Evolutionary conservation across 352 stramenopile genomes (phyloP).

Genomic region (Aphanomyces stellatus): DNA sequence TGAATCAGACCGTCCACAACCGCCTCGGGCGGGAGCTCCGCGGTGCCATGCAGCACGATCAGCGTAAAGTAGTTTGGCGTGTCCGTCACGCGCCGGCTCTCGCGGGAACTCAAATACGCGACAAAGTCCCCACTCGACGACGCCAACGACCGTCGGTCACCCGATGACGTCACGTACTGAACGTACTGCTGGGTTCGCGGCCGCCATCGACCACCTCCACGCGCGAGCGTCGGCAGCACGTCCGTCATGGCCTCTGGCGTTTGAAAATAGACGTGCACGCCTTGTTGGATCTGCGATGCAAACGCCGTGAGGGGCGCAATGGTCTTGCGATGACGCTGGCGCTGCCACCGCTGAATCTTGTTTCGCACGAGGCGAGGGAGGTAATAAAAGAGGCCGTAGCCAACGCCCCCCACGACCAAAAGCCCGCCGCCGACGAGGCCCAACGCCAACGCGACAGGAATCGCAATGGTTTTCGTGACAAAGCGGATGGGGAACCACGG

Average conservation of each 20-base stretch:
- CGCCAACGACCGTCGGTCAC: neutral
- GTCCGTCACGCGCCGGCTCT: neutral
- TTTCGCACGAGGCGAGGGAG: neutral
- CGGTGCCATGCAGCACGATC: neutral
- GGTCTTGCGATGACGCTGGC: neutral
- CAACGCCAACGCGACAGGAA: neutral
- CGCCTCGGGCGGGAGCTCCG: neutral
- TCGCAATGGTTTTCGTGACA: slow-evolving; percentile 3
- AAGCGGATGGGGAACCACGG: slow-evolving; percentile 3
- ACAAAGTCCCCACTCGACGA: slow-evolving; percentile 9
- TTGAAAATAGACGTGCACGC: slow-evolving; percentile 9
- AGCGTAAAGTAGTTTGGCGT: neutral
- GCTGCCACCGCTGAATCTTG: neutral
- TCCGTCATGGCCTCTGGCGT: neutral
- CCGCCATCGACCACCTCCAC: neutral
- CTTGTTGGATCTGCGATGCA: neutral
- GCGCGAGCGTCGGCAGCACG: neutral
- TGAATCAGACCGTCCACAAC: neutral
- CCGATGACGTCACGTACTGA: neutral
- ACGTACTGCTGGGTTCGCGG: slow-evolving; percentile 2
- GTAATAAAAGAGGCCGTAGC: neutral
- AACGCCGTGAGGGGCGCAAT: neutral
- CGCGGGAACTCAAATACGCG: slow-evolving; percentile 4
- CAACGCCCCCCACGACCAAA: neutral
- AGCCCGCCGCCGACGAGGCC: neutral